Conservation (phyloP, 2,329 filamentous ascomycete species). For the Calonectria montana region DNA sequence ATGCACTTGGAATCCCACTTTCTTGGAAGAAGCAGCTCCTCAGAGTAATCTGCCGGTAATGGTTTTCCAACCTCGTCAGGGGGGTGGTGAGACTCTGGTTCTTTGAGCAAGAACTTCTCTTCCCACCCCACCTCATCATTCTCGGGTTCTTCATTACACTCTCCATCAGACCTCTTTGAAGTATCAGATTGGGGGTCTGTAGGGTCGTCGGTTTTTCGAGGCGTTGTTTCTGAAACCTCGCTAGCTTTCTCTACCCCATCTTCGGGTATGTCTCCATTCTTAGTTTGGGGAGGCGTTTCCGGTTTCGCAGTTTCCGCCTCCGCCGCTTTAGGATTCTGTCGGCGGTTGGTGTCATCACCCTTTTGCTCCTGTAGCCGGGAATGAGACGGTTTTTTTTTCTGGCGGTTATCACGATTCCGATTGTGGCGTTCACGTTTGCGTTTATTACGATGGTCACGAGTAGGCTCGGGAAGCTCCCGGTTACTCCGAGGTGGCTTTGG, state of each 20-base stretch:
- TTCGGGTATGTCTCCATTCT: constrained; percentile 19
- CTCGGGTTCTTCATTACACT: constrained; percentile 26
- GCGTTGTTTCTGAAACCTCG: constrained; percentile 18
- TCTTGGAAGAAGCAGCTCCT: constrained; percentile 58
- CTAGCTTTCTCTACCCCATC: not conserved
- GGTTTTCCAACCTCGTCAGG: constrained; percentile 62
- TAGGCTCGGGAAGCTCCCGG: constrained; percentile 41
- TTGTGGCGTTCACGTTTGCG: constrained; percentile 48
- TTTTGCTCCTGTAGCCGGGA: constrained; percentile 41
- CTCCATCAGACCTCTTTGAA: constrained; percentile 20
- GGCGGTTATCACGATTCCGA: constrained; percentile 44
- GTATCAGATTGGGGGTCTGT: constrained; percentile 15
- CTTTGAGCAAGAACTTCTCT: constrained; percentile 51
- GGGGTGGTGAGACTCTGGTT: constrained; percentile 46
- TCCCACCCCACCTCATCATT: constrained; percentile 54
- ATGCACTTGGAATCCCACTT: constrained; percentile 56
- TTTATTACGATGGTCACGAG: constrained; percentile 45
- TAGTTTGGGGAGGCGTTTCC: constrained; percentile 31
- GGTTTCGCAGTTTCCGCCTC: constrained; percentile 33
- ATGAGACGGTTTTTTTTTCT: constrained; percentile 39
- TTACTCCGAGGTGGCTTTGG: constrained; percentile 46
- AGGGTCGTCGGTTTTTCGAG: constrained; percentile 23
- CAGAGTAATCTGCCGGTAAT: constrained; percentile 54
- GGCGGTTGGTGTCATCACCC: constrained; percentile 31
- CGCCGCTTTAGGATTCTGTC: constrained; percentile 17